These are phyloP conservation scores for Flaveria brownii DNA, from an alignment of 129 eudicot genomes.

Conservation along the genomic window DNA sequence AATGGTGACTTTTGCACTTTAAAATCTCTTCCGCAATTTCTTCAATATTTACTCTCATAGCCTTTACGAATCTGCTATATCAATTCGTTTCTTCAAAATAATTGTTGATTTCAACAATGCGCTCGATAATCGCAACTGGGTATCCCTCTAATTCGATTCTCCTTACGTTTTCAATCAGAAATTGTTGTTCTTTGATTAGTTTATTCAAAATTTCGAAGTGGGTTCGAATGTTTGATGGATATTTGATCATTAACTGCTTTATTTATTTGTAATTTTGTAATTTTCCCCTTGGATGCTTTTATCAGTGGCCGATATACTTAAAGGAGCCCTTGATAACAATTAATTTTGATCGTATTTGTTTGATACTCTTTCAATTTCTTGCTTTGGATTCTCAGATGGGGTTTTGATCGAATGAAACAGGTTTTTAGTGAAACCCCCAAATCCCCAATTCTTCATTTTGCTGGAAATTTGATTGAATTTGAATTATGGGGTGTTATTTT, in stretches of 20 bases:
- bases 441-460: conserved; percentile 1
- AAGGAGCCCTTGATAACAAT: conserved; percentile 17
- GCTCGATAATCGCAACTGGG: conserved; percentile 46
- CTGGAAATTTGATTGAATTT: not conserved
- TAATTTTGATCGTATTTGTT: not conserved
- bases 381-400: conserved; percentile 16
- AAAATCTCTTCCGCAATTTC: conserved; percentile 30
- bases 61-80: not conserved
- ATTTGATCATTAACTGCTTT: not conserved
- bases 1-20: conserved; percentile 28
- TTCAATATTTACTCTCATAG: conserved; percentile 11
- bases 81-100: conserved; percentile 27
- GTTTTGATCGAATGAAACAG: not conserved
- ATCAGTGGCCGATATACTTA: conserved; percentile 14
- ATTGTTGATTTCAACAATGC: conserved; percentile 39
- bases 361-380: not conserved
- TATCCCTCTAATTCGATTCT: conserved; percentile 28
- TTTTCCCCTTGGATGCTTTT: conserved; percentile 28
- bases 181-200: conserved; percentile 19
- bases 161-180: conserved; percentile 20
- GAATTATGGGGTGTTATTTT: not conserved
- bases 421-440: not conserved
- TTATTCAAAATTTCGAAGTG: conserved; percentile 33
- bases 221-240: conserved; percentile 3
- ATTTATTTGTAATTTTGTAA: not conserved